A percentile compares a stretch with the other conserved stretches of the same genome.
These are phyloP conservation scores for Fraxinus paxiana DNA, from an alignment of 305 asterid genomes.

Conservation along the genomic window DNA sequence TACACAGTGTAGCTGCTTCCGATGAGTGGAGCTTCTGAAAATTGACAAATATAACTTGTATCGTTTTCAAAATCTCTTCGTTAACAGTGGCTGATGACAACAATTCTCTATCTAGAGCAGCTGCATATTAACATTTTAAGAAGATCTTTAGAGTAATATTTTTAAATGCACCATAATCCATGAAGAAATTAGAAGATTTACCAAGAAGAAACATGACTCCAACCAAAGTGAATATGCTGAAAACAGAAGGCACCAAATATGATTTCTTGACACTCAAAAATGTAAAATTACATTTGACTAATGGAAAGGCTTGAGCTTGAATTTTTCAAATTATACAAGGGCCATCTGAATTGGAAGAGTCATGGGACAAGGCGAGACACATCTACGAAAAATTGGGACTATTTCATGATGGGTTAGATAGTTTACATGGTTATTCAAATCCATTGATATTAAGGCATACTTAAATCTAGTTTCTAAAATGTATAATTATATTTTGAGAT, in stretches of 20 bases:
- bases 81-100: constrained; percentile 51
- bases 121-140: constrained; percentile 46
- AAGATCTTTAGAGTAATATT: constrained; percentile 18
- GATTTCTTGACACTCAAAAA: neutral
- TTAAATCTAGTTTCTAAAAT: neutral
- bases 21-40: constrained; percentile 73
- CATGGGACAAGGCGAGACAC: neutral
- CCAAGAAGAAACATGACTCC: constrained; percentile 8
- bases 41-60: constrained; percentile 64
- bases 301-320: neutral
- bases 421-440: constrained; percentile 5
- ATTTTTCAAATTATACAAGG: neutral
- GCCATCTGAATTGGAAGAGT: neutral
- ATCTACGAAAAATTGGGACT: neutral
- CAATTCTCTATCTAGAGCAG: constrained; percentile 72
- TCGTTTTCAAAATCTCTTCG: constrained; percentile 70
- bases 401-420: constrained; percentile 3
- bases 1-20: constrained; percentile 73
- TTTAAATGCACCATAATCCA: constrained; percentile 3
- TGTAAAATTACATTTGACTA: constrained; percentile 15
- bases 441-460: neutral
- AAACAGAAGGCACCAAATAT: neutral
- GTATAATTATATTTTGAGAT: neutral
- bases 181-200: neutral
- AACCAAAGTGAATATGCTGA: neutral